Conservation (phyloP, 352 stramenopile genomes). For the Phytophthora sp. region DNA sequence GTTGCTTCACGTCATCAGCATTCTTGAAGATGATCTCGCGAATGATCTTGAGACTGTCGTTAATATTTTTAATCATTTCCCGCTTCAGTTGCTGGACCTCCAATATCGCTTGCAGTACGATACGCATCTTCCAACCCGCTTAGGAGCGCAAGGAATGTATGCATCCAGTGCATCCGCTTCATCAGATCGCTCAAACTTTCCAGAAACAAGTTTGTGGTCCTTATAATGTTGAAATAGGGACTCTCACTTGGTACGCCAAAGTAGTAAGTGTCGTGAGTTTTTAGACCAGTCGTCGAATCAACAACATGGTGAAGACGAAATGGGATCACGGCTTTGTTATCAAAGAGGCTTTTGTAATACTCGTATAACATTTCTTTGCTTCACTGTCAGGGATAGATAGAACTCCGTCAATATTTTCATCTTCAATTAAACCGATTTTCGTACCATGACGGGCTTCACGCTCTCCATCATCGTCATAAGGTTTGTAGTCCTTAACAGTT, state of each 20-base stretch:
- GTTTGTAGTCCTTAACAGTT: conserved; percentile 6
- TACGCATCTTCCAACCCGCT: conserved; percentile 1
- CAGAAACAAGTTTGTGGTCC: conserved; percentile 12
- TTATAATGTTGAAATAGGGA: conserved; percentile 12
- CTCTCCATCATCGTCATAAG: conserved; percentile 9
- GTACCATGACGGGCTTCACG: conserved; percentile 12
- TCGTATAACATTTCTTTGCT: conserved; percentile 20
- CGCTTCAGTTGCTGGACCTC: background rate
- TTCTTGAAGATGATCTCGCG: background rate
- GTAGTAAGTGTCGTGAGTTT: conserved; percentile 12
- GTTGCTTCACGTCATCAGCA: background rate
- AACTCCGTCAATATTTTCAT: conserved; percentile 16
- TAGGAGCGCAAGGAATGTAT: conserved; percentile 1
- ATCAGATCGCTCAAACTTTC: too few relatives aligned
- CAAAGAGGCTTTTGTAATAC: conserved; percentile 19
- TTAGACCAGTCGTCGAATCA: conserved; percentile 12
- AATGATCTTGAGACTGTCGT: conserved; percentile 5
- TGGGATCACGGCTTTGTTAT: conserved; percentile 11
- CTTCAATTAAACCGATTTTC: conserved; percentile 8
- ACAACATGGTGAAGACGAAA: conserved; percentile 9
- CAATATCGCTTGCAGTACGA: background rate
- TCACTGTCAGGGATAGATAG: conserved; percentile 12
- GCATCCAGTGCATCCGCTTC: conserved; percentile 7
- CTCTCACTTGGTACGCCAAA: conserved; percentile 6
- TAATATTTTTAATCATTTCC: conserved; percentile 1